Evolutionary conservation across 2,329 filamentous ascomycete genomes (phyloP).

Genomic region (Keithomyces neogunnii): DNA sequence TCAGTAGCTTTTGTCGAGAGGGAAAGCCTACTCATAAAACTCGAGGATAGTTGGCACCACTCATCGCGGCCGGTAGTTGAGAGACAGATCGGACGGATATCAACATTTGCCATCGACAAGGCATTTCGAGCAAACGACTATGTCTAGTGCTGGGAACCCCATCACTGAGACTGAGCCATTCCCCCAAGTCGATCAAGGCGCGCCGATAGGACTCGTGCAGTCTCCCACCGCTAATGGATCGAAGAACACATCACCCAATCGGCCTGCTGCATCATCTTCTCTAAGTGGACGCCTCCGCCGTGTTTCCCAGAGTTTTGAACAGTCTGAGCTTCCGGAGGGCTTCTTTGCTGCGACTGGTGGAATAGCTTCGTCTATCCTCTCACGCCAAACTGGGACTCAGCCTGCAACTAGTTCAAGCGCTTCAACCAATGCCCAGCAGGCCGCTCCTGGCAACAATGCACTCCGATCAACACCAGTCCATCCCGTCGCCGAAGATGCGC

Average conservation of each 20-base stretch:
- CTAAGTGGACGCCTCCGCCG: constrained; percentile 23
- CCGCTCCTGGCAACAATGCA: not conserved
- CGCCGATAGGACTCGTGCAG: constrained; percentile 1
- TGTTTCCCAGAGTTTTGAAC: constrained; percentile 30
- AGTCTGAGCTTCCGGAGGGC: constrained; percentile 37
- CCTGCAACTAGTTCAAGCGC: constrained; percentile 11
- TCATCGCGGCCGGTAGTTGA: not conserved
- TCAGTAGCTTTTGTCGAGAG: too few relatives aligned
- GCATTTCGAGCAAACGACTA: not conserved
- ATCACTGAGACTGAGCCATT: constrained; percentile 16
- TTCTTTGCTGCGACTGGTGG: constrained; percentile 39
- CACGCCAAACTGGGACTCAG: constrained; percentile 13
- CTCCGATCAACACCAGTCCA: not conserved
- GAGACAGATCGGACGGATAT: not conserved
- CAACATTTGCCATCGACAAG: not conserved
- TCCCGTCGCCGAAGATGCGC: constrained; percentile 2
- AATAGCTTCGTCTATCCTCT: constrained; percentile 32
- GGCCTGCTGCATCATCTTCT: constrained; percentile 21
- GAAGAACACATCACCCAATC: constrained; percentile 11
- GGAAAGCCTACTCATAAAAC: too few relatives aligned
- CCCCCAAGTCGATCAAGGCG: constrained; percentile 14
- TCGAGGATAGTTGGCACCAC: too few relatives aligned
- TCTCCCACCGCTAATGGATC: constrained; percentile 2
- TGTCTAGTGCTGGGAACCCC: constrained; percentile 4
- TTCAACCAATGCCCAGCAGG: constrained; percentile 9